Evolutionary conservation across 345 rosid genomes (phyloP), one percentile per base, ranked within the genome.

Genomic region (Populus tremula): DNA sequence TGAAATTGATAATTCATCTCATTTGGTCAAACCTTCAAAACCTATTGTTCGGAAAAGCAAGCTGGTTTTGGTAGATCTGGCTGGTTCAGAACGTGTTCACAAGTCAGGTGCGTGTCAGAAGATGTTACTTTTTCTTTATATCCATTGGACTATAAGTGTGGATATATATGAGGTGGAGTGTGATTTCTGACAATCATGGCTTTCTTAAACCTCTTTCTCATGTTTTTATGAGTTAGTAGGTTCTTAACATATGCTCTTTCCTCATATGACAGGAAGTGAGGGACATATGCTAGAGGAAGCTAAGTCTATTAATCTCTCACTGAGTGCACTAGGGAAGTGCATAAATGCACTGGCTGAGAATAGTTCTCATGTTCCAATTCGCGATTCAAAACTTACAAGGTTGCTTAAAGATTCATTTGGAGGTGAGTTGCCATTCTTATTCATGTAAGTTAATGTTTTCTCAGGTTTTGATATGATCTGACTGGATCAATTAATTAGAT

Each of bases 291-390:
- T 82, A 54, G 82, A 82, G 72, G 85, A 82, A 78, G 85, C 85
- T 6, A 82, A 78, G 54, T 82, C 70, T 45, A 82, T 82, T 50
- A 82, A 82, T 61, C 85, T 82, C 65, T 82, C 85, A 27, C 72
- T 82, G 49, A 82, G 85, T 78, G 82, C 85, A 78, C 49, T 82
- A 71, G 85, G 85, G 35, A 82, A 82, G 73, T 82, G 82, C 77
- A 82, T 82, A 75, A 82, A 82, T 74, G 85, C 85, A 41, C 76
- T 82, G 76, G 85, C 85, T 63, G 85, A 82, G 73, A 82, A 75
- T 67, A 78, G 79, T 27, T 9, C 82, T 54, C 85, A 82, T 66
- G 85, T 82, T 67, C 85, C 85, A n/a, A 74, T 82, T 45, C 85
- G 85, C 27, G 85, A 82, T 82, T 82, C 85, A 66, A 82, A 82